Evolutionary conservation across 495 filamentous ascomycete genomes (phyloP).

Genomic region (Astrothelium macrocarpum): DNA sequence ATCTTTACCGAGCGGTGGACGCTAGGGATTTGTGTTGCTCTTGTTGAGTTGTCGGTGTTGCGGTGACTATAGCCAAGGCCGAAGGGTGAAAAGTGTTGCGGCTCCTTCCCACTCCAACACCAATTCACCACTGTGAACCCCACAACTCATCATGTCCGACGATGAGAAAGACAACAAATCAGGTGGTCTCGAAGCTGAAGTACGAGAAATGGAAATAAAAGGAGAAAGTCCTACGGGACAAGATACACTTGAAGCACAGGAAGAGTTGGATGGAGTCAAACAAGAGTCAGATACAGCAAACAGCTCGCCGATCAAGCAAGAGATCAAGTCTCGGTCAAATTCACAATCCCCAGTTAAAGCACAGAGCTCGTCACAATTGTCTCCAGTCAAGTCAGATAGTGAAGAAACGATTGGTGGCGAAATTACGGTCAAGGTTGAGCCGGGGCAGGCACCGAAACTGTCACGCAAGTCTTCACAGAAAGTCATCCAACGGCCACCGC

Average conservation of each 20-base stretch:
- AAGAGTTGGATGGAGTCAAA: conserved; percentile 9
- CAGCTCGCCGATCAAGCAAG: neutral
- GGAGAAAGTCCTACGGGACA: conserved; percentile 16
- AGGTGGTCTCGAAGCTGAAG: conserved; percentile 24
- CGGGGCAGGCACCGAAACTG: conserved; percentile 61
- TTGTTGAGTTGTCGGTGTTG: neutral
- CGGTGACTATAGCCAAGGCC: neutral
- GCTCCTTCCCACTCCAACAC: conserved; percentile 10
- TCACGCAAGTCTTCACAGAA: conserved; percentile 68
- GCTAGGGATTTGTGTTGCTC: neutral
- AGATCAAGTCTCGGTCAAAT: neutral
- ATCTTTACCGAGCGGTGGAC: neutral
- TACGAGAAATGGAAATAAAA: conserved; percentile 28
- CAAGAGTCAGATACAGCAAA: conserved; percentile 13
- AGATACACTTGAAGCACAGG: conserved; percentile 18
- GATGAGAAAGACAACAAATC: conserved; percentile 22
- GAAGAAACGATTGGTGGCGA: conserved; percentile 47
- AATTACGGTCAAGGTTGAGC: conserved; percentile 54
- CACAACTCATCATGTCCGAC: conserved; percentile 27
- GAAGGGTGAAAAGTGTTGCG: neutral
- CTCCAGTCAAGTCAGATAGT: conserved; percentile 28
- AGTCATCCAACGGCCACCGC: conserved; percentile 46
- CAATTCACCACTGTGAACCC: conserved; percentile 7
- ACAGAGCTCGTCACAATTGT: conserved; percentile 28
- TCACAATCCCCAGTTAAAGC: conserved; percentile 38